Base-by-base conservation (phyloP, 208 protist species). In the Lotmaria passim region DNA sequence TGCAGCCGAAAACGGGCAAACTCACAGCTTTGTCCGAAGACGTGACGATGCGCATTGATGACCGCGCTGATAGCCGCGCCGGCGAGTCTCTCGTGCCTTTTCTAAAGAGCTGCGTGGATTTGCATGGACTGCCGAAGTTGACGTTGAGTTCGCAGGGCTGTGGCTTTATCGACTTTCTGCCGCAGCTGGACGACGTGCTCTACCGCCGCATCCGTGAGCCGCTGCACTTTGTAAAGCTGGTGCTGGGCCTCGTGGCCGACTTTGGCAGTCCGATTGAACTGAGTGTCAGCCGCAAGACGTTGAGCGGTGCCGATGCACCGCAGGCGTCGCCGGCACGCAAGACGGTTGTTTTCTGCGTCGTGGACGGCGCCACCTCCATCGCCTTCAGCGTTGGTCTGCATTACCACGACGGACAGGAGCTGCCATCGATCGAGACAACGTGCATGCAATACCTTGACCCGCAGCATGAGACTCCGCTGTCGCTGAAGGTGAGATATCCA, bases 331-430 rank as follows among this genome's bases (percentile, higher is more conserved):
- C 33, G 10, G 30, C 26, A 7, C 23, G 24, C n/a, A 73, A 63
- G 34, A 75, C 61, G 2, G 86, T 78, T 15, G 50, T 61, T 17
- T 89, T 81, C 62, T 74, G 78, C 38, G 75, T 83, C 1, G 69
- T 87, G 11, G 78, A 86, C 64, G 21, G 70, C 34, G 55, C 7
- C 17, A 85, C 78, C 44, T 46, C 60, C 21, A 39, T 61, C 59
- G 59, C 57, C 73, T 88, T 89, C 70, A 81, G 58, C 26, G 75
- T 89, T 19, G 58, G 44, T 0, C 51, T 90, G 60, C 87, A 81
- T 53, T 86, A 85, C 75, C 57, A 75, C 60, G 74, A 59, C 33
- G 73, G 72, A 11, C 23, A 41, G n/a, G 79, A 77, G 23, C 52
- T 88, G 8, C 81, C 81, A 1, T 80, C 73, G 19, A 67, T 87